Percentiles rank a stretch among this genome's conserved stretches.
These are phyloP conservation scores for Protomyces arabidopsidicola DNA, from an alignment of 1,139 yeast species.

Conservation along the genomic window DNA sequence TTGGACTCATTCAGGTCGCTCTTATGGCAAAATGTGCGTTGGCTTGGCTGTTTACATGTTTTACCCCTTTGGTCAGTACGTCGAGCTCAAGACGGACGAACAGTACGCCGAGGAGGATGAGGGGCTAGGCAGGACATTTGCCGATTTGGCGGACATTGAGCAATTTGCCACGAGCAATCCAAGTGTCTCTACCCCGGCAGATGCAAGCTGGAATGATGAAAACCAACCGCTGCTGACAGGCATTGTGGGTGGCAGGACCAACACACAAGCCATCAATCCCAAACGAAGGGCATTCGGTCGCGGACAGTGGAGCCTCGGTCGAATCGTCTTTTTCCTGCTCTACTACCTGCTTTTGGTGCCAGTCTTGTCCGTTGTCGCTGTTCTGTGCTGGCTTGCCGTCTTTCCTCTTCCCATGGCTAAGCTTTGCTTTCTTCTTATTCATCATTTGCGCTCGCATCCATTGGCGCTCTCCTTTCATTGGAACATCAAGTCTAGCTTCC, in stretches of 20 bases:
- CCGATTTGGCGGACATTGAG: constrained; percentile 40
- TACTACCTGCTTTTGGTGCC: constrained; percentile 73
- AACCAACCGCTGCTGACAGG: constrained; percentile 11
- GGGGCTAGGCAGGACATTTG: constrained; percentile 78
- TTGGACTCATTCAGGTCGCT: constrained; percentile 44
- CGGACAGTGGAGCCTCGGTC: constrained; percentile 85
- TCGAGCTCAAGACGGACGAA: constrained; percentile 69
- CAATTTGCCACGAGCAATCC: not conserved
- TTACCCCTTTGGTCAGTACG: constrained; percentile 86
- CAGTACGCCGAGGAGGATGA: constrained; percentile 82
- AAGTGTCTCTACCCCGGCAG: not conserved
- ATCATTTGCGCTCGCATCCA: constrained; percentile 86
- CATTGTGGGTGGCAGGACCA: constrained; percentile 15
- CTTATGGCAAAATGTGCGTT: constrained; percentile 60
- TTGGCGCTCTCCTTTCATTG: constrained; percentile 66
- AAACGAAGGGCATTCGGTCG: constrained; percentile 72
- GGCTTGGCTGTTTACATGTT: constrained; percentile 66
- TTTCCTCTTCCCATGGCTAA: constrained; percentile 94
- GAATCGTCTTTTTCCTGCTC: constrained; percentile 69
- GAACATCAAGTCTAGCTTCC: constrained; percentile 33
- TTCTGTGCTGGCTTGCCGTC: constrained; percentile 73
- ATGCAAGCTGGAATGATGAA: not conserved
- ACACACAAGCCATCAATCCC: constrained; percentile 22
- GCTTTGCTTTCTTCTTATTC: constrained; percentile 58
- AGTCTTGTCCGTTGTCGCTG: constrained; percentile 51